These are phyloP conservation scores for Lagenaria siceraria DNA, from an alignment of 306 rosid species.

Conservation along the genomic window DNA sequence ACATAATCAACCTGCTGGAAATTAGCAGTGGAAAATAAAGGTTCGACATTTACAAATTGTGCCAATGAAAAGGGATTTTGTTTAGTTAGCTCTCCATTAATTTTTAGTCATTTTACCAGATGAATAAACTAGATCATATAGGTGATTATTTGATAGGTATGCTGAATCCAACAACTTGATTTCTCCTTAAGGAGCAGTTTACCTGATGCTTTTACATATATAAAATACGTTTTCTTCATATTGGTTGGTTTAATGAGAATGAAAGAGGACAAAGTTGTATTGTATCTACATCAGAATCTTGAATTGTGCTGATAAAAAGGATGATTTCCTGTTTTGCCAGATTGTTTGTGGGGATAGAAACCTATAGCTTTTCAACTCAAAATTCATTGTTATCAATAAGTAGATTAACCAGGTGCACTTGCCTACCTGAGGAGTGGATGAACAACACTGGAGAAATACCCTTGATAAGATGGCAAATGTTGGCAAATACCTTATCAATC, in stretches of 20 bases:
- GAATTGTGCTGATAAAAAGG: neutral
- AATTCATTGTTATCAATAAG: neutral
- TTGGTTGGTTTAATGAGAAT: neutral
- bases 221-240: neutral
- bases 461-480: neutral
- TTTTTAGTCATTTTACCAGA: neutral
- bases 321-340: neutral
- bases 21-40: conserved; percentile 58
- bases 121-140: neutral
- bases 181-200: neutral
- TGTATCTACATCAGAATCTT: neutral
- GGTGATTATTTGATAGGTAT: neutral
- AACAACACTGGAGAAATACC: neutral
- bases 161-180: neutral
- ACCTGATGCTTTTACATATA: neutral
- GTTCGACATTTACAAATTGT: conserved; percentile 8
- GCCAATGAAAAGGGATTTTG: no score
- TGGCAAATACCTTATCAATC: neutral
- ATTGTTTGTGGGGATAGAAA: neutral
- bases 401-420: neutral
- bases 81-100: neutral
- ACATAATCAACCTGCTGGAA: conserved; percentile 40
- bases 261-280: neutral
- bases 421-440: neutral
- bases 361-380: neutral